phyloP scores from a whole-genome alignment of 331 rosid genomes.

The Stylosanthes scabra region DNA sequence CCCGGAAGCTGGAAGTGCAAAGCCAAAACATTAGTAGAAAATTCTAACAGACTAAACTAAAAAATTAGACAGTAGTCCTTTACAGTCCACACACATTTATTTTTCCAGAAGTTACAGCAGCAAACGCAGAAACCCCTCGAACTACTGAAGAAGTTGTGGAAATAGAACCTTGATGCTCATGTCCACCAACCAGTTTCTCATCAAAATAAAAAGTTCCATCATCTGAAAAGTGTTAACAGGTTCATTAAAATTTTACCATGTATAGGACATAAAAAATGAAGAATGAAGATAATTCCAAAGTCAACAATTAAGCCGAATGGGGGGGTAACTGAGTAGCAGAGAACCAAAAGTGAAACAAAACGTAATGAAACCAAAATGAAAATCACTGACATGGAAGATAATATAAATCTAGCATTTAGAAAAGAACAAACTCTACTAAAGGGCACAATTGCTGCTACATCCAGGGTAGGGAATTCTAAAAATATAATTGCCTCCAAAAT shows the following conservation, averaged over 20 bases:
- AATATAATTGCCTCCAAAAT: not conserved
- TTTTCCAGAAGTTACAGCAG: constrained; percentile 70
- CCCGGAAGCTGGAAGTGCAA: constrained; percentile 74
- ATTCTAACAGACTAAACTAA: not conserved
- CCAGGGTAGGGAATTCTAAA: not conserved
- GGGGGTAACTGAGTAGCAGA: not conserved
- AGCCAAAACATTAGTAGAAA: constrained; percentile 38
- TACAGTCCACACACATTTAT: constrained; percentile 64
- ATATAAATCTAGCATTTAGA: not conserved
- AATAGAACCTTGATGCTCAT: constrained; percentile 75
- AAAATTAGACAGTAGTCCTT: constrained; percentile 6
- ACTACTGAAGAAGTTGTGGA: constrained; percentile 91
- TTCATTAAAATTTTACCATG: not conserved
- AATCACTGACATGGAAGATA: not conserved
- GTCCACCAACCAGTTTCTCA: constrained; percentile 77
- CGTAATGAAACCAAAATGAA: not conserved
- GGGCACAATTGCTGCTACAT: not conserved
- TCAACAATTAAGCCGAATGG: not conserved
- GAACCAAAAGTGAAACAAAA: not conserved
- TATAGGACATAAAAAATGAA: not conserved
- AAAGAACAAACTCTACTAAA: not conserved
- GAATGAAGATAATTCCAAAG: not conserved
- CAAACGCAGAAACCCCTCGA: constrained; percentile 78
- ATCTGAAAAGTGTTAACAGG: constrained; percentile 54
- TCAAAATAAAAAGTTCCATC: constrained; percentile 89